These are phyloP conservation scores for Extremus antarcticus DNA, from an alignment of 495 filamentous ascomycete genomes.

Conservation along the genomic window DNA sequence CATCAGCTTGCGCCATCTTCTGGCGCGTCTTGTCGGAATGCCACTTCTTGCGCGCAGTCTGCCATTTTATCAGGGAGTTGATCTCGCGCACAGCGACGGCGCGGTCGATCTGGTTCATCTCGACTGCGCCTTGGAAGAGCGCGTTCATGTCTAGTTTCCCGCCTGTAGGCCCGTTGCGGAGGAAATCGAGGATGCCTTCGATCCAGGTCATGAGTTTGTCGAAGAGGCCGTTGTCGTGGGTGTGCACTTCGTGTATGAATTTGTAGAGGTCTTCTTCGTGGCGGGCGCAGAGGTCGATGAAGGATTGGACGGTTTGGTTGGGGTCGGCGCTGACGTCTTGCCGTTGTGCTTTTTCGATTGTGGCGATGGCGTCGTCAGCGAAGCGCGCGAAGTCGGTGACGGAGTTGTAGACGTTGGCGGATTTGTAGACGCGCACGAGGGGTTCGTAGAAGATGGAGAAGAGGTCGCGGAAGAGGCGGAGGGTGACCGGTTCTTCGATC, in stretches of 20 bases:
- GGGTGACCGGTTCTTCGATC: slow-evolving; percentile 87
- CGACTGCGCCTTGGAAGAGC: slow-evolving; percentile 67
- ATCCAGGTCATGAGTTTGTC: slow-evolving; percentile 94
- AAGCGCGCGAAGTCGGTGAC: slow-evolving; percentile 94
- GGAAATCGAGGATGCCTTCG: slow-evolving; percentile 89
- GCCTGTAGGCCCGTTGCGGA: slow-evolving; percentile 73
- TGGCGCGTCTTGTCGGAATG: slow-evolving; percentile 94
- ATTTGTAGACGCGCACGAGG: slow-evolving; percentile 92
- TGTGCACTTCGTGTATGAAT: slow-evolving; percentile 94
- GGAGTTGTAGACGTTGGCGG: slow-evolving; percentile 92
- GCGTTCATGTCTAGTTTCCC: slow-evolving; percentile 87
- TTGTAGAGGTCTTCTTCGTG: slow-evolving; percentile 98
- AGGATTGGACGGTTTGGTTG: slow-evolving; percentile 96
- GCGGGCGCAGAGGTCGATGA: slow-evolving; percentile 91
- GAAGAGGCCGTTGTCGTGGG: slow-evolving; percentile 96
- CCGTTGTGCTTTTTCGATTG: slow-evolving; percentile 78
- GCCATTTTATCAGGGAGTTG: slow-evolving; percentile 78
- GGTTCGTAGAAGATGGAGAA: slow-evolving; percentile 99
- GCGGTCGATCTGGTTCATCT: slow-evolving; percentile 55
- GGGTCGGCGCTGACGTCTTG: slow-evolving; percentile 90
- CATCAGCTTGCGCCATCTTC: slow-evolving; percentile 88
- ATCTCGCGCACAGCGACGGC: slow-evolving; percentile 68
- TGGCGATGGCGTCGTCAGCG: slow-evolving; percentile 79
- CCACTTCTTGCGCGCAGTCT: slow-evolving; percentile 90
- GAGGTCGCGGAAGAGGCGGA: slow-evolving; percentile 87